Evolutionary conservation across 805 yeast species (phyloP), one percentile per base, ranked within the genome.

Genomic region (Candida ulmi): DNA sequence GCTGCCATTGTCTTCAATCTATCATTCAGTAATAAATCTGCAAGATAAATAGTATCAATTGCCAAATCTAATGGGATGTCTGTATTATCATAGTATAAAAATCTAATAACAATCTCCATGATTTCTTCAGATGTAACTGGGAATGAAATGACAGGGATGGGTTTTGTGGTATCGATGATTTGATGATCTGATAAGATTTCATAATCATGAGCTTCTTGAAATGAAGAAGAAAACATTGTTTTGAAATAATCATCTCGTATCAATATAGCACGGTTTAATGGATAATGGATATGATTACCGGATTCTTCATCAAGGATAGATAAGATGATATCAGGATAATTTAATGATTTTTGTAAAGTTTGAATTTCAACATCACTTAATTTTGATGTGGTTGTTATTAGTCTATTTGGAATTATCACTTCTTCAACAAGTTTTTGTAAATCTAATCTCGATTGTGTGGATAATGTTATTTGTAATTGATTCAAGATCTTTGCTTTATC

Each of bases 1-100:
- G 86, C 80, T 30, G 86, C 79, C 65, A 78, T 65, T 2, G 80
- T 71, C 56, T 83, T 82, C 39, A 84, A 65, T 30, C 81, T 58
- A n/a, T 82, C 88, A 15, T 78, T 63, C 30, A 78, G 55, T 17
- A 81, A 38, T 23, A 60, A 42, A 52, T 84, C 88, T 0, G 86
- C 85, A 4, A 76, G 65, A 40, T 64, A 61, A 3, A 85, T 55
- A 2, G 78, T 68, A 33, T 80, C 87, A 30, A 81, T 53, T 0
- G 85, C 77, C 31, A 63, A 44, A 1, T 62, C 58, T 37, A 71
- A 54, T 0, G 81, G 76, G 17, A 85, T 66, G 7, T 66, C 65
- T 0, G 76, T 64, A 28, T 71, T 66, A 55, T 84, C 91, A 48
- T 69, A 74, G 54, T 85, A 85, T 13, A 84, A 55, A 48, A 66